Base-by-base conservation (phyloP, 73 alveolate species). In the Chromera velia region DNA sequence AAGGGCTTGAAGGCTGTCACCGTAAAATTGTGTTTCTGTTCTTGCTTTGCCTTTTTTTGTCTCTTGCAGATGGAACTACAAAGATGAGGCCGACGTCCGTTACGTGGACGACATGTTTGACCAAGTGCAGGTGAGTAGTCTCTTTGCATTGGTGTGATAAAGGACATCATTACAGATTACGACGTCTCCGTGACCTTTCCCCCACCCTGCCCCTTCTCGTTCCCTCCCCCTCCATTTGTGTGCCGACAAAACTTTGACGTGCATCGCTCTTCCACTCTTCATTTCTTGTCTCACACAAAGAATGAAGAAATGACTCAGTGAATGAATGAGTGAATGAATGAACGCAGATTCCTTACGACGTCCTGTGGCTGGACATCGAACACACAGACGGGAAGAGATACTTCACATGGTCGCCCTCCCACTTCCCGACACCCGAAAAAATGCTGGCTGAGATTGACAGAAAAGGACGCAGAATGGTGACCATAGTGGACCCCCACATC, bases 401-500 rank as follows among this genome's bases (percentile, higher is more conserved):
- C 63, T 76, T 76, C 73, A 63, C 83, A 62, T 78, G 85, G 85
- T 72, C 67, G 32, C 4, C 4, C 55, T 13, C 4, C 55, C 55
- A 7, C 55, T 40, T 40, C 55, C 55, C 55, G 55, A 40, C 4
- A 13, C 55, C 55, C 55, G 55, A 4, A 40, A 13, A 40, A 13
- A 40, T 40, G 55, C 4, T 40, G 22, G 55, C 4, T 13, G 13
- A 40, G 13, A 40, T 40, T 13, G 55, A 4, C 55, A 13, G 22
- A 40, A 40, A 40, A 13, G 55, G 55, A 4, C 4, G 55, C 22
- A 40, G 13, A 40, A 40, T 40, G 55, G 55, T 94, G 18, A 92
- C 95, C 28, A 90, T 91, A 32, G 91, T 92, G 28, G 98, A 94
- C 80, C 98, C 98, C 24, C 98, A 94, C 88, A 85, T 92, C 67